Conservation (phyloP, 202 grass and related monocot genomes). For the Schoenoplectus tabernaemontani region DNA sequence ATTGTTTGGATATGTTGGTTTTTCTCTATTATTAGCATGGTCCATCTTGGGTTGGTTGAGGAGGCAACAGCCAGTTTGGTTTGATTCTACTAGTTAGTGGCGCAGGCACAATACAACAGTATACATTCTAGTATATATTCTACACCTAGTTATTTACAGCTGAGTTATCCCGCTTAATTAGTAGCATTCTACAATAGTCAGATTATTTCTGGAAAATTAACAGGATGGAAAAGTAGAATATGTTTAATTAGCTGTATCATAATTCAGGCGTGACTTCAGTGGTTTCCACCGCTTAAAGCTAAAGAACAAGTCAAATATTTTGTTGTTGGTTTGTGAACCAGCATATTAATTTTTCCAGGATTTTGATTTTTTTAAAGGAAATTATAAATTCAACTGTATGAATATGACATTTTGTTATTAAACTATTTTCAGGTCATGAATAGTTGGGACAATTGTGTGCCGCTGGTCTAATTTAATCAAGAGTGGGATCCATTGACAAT, state of each 20-base stretch:
- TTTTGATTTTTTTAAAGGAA: background rate
- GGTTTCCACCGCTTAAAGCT: background rate
- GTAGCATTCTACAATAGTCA: background rate
- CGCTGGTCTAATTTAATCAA: background rate
- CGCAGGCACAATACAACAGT: background rate
- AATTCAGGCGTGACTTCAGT: background rate
- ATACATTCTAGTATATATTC: background rate
- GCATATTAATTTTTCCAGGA: background rate
- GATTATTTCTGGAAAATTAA: slow-evolving; percentile 3
- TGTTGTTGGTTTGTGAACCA: background rate
- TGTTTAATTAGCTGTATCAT: background rate
- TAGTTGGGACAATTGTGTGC: background rate
- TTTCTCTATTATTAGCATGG: slow-evolving; percentile 20
- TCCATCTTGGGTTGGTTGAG: slow-evolving; percentile 14
- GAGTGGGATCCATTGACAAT: too few relatives aligned
- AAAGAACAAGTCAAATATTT: background rate
- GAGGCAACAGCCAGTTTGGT: background rate
- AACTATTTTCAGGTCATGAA: background rate
- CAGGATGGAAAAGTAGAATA: background rate
- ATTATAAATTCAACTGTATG: background rate
- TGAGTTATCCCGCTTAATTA: background rate
- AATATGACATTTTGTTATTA: background rate
- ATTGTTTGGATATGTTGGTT: background rate
- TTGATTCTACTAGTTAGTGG: slow-evolving; percentile 17
- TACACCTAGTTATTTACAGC: background rate